phyloP scores from a whole-genome alignment of 345 rosid species.

The Camelina neglecta region DNA sequence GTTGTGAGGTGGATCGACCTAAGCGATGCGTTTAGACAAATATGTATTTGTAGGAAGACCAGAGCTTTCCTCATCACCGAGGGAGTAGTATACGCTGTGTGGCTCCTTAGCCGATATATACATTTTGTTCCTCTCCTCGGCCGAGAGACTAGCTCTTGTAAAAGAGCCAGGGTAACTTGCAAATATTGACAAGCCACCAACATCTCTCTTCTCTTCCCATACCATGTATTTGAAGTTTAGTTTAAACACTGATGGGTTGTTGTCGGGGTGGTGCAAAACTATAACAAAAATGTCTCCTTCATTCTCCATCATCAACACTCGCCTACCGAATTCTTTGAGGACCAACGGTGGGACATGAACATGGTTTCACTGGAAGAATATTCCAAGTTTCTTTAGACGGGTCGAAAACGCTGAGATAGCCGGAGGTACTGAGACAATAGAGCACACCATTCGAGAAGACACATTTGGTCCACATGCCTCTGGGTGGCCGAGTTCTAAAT shows the following conservation, averaged over 20 bases:
- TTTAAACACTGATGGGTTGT: background rate
- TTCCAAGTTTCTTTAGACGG: background rate
- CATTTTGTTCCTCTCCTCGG: slow-evolving; percentile 3
- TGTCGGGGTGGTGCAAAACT: background rate
- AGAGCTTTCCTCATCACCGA: background rate
- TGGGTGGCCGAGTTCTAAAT: background rate
- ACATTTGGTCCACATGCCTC: background rate
- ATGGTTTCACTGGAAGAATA: background rate
- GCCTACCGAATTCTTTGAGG: background rate
- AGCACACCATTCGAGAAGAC: background rate
- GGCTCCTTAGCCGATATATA: background rate
- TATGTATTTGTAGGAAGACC: background rate
- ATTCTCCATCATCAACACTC: slow-evolving; percentile 2
- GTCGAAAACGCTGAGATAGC: background rate
- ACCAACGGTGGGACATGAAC: background rate
- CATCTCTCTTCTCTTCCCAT: slow-evolving; percentile 25
- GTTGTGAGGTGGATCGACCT: background rate
- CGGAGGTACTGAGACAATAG: background rate
- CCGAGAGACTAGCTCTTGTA: slow-evolving; percentile 6
- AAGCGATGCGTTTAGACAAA: background rate
- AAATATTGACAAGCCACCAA: slow-evolving; percentile 21
- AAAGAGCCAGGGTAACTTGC: background rate
- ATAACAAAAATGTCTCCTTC: slow-evolving; percentile 16
- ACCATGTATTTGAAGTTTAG: background rate
- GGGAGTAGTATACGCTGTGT: background rate